These are phyloP conservation scores for Mycosphaerella sp. DNA, from an alignment of 2,329 filamentous ascomycete species.

Conservation along the genomic window DNA sequence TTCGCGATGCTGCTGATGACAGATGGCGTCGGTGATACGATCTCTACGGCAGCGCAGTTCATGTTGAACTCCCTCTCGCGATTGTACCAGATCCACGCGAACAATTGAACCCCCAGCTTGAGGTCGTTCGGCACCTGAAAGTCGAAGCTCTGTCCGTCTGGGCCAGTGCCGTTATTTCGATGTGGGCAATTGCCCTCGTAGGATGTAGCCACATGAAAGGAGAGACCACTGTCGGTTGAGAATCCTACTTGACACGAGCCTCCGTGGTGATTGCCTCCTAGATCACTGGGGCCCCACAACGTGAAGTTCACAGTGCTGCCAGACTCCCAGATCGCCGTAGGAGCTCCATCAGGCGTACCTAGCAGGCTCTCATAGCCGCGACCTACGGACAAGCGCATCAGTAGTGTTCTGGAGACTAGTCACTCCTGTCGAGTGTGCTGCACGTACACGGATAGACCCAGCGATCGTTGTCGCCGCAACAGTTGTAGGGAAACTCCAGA, in stretches of 20 bases:
- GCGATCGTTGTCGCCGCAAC: slow-evolving; percentile 37
- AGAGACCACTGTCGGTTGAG: slow-evolving; percentile 40
- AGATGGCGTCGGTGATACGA: slow-evolving; percentile 24
- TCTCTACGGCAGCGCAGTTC: slow-evolving; percentile 43
- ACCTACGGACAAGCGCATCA: slow-evolving; percentile 5
- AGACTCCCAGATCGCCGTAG: slow-evolving; percentile 41
- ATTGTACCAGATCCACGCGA: slow-evolving; percentile 47
- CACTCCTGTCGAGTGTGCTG: too few species aligned
- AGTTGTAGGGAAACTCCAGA: slow-evolving; percentile 43
- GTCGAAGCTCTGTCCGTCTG: slow-evolving; percentile 40
- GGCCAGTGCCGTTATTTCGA: slow-evolving; percentile 35
- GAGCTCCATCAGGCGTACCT: slow-evolving; percentile 39
- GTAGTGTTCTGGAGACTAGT: background rate
- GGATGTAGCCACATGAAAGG: slow-evolving; percentile 41
- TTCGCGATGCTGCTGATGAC: background rate
- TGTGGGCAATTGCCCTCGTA: slow-evolving; percentile 47
- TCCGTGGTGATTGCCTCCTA: slow-evolving; percentile 41
- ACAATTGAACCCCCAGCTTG: slow-evolving; percentile 38
- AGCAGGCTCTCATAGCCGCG: slow-evolving; percentile 43
- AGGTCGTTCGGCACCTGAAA: slow-evolving; percentile 43
- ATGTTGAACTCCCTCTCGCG: slow-evolving; percentile 44
- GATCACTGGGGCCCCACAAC: slow-evolving; percentile 24
- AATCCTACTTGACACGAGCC: slow-evolving; percentile 44
- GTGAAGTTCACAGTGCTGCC: slow-evolving; percentile 40
- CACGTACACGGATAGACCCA: slow-evolving; percentile 33